Percentiles rank a stretch among this genome's conserved stretches.
phyloP scores from a whole-genome alignment of 73 alveolate genomes.

The Tetrahymena borealis region DNA sequence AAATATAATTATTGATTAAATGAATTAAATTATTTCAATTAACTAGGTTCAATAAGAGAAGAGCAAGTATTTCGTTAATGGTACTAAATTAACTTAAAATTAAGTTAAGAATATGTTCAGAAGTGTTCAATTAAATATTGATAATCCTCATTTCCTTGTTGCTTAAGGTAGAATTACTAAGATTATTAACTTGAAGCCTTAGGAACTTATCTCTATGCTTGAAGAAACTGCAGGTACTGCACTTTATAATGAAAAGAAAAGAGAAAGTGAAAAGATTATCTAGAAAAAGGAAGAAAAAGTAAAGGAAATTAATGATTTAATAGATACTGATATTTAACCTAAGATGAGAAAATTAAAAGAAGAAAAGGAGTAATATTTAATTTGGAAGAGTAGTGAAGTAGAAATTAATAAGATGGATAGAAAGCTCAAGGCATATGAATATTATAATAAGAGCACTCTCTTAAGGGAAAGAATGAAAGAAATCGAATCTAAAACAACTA shows the following conservation, averaged over 20 bases:
- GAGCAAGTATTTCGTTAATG: constrained; percentile 85
- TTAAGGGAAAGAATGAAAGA: constrained; percentile 34
- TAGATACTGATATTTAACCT: constrained; percentile 75
- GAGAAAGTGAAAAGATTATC: constrained; percentile 67
- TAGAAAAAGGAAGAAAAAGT: constrained; percentile 80
- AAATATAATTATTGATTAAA: not conserved
- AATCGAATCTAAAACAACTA: not conserved
- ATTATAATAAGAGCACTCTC: constrained; percentile 36
- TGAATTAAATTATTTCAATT: not conserved
- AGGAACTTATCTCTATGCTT: constrained; percentile 59
- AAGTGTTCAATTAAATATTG: constrained; percentile 88
- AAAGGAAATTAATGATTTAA: constrained; percentile 72
- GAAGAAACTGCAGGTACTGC: constrained; percentile 99
- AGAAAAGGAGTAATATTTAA: constrained; percentile 71
- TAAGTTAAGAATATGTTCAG: constrained; percentile 75
- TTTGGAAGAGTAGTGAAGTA: constrained; percentile 75
- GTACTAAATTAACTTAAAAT: constrained; percentile 71
- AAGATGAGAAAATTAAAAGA: constrained; percentile 66
- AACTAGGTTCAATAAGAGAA: constrained; percentile 50
- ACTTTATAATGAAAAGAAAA: constrained; percentile 90
- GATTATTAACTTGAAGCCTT: constrained; percentile 98
- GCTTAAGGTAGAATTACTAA: constrained; percentile 98
- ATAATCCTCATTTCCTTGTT: constrained; percentile 97
- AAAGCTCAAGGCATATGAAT: constrained; percentile 64
- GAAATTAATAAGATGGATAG: constrained; percentile 62